A percentile compares a stretch with the other conserved stretches of the same genome.
Evolutionary conservation across 2,329 filamentous ascomycete genomes (phyloP).

Genomic region (Penicillium decumbens): DNA sequence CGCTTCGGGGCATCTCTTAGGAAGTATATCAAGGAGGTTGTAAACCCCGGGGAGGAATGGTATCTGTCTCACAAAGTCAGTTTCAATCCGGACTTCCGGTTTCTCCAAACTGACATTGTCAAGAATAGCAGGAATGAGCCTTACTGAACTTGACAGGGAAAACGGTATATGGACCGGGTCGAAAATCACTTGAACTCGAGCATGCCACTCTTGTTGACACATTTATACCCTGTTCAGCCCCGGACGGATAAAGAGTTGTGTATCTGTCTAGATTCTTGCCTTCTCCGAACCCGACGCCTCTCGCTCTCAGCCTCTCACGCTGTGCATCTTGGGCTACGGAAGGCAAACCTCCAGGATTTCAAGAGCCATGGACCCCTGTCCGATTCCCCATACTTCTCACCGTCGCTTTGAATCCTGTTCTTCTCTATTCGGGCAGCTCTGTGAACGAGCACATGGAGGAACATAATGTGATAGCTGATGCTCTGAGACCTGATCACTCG

Average conservation of each 20-base stretch:
- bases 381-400: background rate
- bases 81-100: background rate
- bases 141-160: background rate
- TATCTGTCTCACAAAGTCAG: background rate
- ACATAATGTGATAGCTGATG: no score
- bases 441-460: background rate
- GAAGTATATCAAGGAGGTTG: background rate
- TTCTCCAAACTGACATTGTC: background rate
- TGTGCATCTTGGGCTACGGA: background rate
- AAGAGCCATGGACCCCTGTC: background rate
- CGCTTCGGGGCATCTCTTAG: background rate
- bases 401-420: background rate
- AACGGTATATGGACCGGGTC: background rate
- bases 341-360: background rate
- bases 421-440: background rate
- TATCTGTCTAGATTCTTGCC: background rate
- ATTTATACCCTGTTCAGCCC: background rate
- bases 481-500: no score
- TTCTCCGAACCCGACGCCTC: background rate
- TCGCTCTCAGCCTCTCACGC: background rate
- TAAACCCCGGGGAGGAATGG: background rate
- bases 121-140: background rate
- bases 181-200: background rate
- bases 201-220: background rate
- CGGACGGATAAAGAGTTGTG: background rate